Percentiles rank a stretch among this genome's conserved stretches.
These are phyloP conservation scores for Oryza nivara DNA, from an alignment of 176 grass and related monocot species.

Conservation along the genomic window DNA sequence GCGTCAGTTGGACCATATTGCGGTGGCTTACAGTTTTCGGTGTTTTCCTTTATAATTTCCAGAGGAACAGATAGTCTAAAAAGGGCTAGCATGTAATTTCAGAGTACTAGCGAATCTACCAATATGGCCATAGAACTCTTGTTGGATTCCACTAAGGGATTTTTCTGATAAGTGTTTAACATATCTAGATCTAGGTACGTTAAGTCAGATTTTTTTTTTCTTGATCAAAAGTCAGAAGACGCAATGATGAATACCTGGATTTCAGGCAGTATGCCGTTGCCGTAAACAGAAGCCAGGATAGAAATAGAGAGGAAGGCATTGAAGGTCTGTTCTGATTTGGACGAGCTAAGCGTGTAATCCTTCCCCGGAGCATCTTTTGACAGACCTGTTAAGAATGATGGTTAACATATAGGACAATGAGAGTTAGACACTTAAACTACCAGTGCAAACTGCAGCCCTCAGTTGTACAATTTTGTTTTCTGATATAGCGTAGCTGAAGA, in stretches of 20 bases:
- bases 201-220: background rate
- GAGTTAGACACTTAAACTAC: no score
- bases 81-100: no score
- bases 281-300: constrained; percentile 88
- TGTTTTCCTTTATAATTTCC: no score
- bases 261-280: constrained; percentile 96
- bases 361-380: constrained; percentile 62
- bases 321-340: constrained; percentile 61
- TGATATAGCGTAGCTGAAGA: no score
- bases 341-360: constrained; percentile 78
- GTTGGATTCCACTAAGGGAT: no score
- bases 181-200: no score
- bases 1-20: background rate
- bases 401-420: background rate
- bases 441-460: no score
- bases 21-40: background rate
- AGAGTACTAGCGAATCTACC: no score
- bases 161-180: background rate
- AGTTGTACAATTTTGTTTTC: no score
- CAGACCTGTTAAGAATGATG: constrained; percentile 48
- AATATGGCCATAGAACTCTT: background rate
- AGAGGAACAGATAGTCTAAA: no score
- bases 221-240: background rate
- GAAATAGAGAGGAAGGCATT: constrained; percentile 87
- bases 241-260: constrained; percentile 64